Conservation (phyloP, 306 rosid species). For the Oemleria cerasiformis region DNA sequence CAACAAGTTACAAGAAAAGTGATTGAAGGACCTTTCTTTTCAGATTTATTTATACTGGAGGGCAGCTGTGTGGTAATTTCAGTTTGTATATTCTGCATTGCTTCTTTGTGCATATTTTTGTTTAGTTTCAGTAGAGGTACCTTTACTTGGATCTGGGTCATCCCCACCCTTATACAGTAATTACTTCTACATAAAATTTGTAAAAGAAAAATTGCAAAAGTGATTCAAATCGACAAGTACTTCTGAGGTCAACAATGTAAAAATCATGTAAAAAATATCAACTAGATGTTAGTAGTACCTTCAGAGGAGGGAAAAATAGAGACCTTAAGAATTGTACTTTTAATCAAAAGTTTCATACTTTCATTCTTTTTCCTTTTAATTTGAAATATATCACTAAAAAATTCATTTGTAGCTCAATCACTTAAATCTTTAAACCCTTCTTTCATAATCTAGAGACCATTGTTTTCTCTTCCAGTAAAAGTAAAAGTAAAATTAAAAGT, state of each 20-base stretch:
- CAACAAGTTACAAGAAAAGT: neutral
- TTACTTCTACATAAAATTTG: neutral
- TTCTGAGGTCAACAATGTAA: neutral
- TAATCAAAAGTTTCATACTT: too few species aligned
- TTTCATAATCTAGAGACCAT: neutral
- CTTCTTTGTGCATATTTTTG: neutral
- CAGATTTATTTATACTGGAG: neutral
- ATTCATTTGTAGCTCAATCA: neutral
- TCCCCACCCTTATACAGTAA: neutral
- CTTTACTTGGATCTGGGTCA: too few species aligned
- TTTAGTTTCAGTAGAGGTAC: too few species aligned
- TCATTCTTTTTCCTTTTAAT: neutral
- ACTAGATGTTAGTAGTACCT: neutral
- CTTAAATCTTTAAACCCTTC: neutral
- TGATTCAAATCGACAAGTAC: too few species aligned
- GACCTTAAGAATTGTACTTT: neutral
- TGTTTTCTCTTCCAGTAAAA: neutral
- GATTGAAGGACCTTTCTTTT: neutral
- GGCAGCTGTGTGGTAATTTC: too few species aligned
- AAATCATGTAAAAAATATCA: neutral
- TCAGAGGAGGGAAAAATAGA: neutral
- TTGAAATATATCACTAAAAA: neutral
- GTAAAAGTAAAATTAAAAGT: too few species aligned
- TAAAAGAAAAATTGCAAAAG: too few species aligned
- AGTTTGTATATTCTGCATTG: neutral